Base-by-base conservation (phyloP, 2,329 filamentous ascomycete species). In the Stachybotrys chlorohalonatus region DNA sequence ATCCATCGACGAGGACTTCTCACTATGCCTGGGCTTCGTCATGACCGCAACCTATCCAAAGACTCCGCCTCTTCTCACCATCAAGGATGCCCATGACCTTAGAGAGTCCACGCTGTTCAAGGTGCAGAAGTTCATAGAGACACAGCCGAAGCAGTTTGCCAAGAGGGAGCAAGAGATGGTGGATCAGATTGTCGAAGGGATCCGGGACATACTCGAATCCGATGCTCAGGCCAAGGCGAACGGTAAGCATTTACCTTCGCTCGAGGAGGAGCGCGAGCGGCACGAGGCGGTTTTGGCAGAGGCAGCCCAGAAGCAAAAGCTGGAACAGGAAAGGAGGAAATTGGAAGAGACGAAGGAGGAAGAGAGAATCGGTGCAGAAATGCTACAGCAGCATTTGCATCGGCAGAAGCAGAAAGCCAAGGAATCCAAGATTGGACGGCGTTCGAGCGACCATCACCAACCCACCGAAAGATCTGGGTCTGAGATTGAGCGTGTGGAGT, bases 21-120 rank as follows among this genome's bases (percentile, higher is more conserved):
- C 79, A 31, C 77, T 91, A 46, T 84, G 83, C 2, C 73, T 97
- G n/a, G 79, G 82, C 51, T 90, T 95, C 53, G 86, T 89, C 54
- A 76, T 97, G 60, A 94, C 90, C 8, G 88, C 91, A 7, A 95
- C 92, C 1, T 97, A 97, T 68, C 94, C 93, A 5, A 95, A 90
- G 66, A 88, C 90, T 1, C 75, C 84, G 1, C 92, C 92, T 1
- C 74, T 90, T 11, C 72, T 96, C 13, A 83, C 80, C 5, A 66
- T 95, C 49, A 86, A 88, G 59, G 77, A 84, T 54, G 73, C 84
- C 47, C 77, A 80, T 49, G 77, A 81, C 49, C 75, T 96, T 54
- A 84, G 84, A 48, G 86, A 87, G 62, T 84, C 82, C 53, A 89
- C 87, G 1, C 78, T 82, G 55, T 86, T 84, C 66, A 87, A 86